Conservation (phyloP, 352 stramenopile species). For the Globisporangium orthogonon region DNA sequence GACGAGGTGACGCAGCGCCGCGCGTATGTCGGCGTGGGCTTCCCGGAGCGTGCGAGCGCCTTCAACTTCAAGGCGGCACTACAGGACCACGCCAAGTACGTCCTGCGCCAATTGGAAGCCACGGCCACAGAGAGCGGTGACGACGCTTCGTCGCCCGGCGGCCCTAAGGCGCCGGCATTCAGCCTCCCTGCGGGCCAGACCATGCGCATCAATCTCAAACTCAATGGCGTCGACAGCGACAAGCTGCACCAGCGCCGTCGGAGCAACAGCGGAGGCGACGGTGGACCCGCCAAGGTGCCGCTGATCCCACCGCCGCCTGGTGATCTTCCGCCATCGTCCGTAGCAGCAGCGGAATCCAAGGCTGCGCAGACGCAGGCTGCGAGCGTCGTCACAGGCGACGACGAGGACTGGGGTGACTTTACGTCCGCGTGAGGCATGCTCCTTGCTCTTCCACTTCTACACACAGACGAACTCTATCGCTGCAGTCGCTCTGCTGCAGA, state of each 20-base stretch:
- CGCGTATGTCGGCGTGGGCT: constrained; percentile 76
- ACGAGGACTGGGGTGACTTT: constrained; percentile 81
- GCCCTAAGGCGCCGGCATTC: constrained; percentile 32
- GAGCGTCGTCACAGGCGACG: constrained; percentile 26
- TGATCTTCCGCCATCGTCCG: constrained; percentile 20
- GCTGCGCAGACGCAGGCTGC: constrained; percentile 26
- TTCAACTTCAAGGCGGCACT: constrained; percentile 87
- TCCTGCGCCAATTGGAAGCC: constrained; percentile 47
- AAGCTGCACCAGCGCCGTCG: constrained; percentile 20
- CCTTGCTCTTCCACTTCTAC: background rate
- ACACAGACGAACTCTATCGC: background rate
- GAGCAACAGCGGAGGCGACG: constrained; percentile 20
- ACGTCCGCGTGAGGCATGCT: constrained; percentile 42
- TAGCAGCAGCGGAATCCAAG: constrained; percentile 21
- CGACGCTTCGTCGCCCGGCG: constrained; percentile 7
- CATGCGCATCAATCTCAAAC: constrained; percentile 76
- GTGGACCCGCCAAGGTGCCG: constrained; percentile 34
- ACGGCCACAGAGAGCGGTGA: constrained; percentile 8
- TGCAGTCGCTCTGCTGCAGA: background rate
- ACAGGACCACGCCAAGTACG: constrained; percentile 82
- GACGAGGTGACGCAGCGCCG: constrained; percentile 65
- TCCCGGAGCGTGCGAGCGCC: constrained; percentile 61
- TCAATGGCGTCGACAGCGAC: constrained; percentile 27
- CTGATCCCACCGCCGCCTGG: constrained; percentile 52
- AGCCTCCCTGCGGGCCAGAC: constrained; percentile 64